Evolutionary conservation across 305 asterid species (phyloP).

Genomic region (Fraxinus dipetala): DNA sequence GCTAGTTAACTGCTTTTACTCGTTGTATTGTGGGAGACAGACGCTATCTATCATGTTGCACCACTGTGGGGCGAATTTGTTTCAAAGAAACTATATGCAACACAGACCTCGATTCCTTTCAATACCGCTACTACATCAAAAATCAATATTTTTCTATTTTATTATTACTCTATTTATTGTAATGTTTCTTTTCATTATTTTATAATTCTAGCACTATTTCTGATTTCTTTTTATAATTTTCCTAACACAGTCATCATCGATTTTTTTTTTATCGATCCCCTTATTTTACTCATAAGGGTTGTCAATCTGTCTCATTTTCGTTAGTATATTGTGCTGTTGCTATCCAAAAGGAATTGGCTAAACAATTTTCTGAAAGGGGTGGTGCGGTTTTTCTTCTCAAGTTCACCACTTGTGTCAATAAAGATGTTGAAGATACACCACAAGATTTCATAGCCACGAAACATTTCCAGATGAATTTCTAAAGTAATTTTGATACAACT

Average conservation of each 20-base stretch:
- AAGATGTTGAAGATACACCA: slow-evolving; percentile 2
- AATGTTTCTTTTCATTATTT: background rate
- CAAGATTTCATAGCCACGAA: slow-evolving; percentile 29
- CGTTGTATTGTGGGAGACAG: background rate
- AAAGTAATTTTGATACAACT: slow-evolving; percentile 29
- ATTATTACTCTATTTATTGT: too few species aligned
- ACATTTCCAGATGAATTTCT: slow-evolving; percentile 35
- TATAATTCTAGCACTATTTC: background rate
- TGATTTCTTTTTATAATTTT: too few species aligned
- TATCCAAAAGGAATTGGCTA: slow-evolving; percentile 13
- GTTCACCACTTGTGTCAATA: slow-evolving; percentile 43
- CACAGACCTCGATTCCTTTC: background rate
- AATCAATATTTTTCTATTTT: background rate
- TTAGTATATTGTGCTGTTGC: background rate
- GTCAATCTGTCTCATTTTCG: background rate
- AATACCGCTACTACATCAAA: too few species aligned
- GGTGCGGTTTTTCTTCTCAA: slow-evolving; percentile 38
- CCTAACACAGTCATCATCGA: background rate
- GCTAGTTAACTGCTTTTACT: background rate
- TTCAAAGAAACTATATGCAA: too few species aligned
- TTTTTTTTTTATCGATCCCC: background rate
- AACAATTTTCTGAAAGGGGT: slow-evolving; percentile 25
- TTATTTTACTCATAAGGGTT: background rate
- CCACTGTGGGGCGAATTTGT: background rate
- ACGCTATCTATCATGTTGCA: too few species aligned